Conservation (phyloP, 352 stramenopile species). For the Globisporangium nodosum region DNA sequence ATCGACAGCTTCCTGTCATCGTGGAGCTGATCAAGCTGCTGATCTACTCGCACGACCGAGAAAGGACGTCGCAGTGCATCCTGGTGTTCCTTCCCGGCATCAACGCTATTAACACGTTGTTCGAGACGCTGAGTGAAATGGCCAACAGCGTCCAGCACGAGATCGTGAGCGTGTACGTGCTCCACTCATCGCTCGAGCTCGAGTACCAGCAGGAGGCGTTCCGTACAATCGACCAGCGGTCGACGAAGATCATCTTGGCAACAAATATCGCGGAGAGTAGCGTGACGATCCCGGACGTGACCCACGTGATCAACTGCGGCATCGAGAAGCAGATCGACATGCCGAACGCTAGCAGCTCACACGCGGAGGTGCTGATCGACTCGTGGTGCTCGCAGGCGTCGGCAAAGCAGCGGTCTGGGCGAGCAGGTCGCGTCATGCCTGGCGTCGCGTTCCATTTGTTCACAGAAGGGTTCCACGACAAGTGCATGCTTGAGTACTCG, state of each 20-base stretch:
- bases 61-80: slow-evolving; percentile 65
- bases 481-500: slow-evolving; percentile 76
- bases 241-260: slow-evolving; percentile 92
- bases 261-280: slow-evolving; percentile 97
- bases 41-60: slow-evolving; percentile 35
- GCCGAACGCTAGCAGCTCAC: slow-evolving; percentile 54
- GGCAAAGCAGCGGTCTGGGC: slow-evolving; percentile 75
- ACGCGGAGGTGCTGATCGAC: slow-evolving; percentile 68
- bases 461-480: slow-evolving; percentile 50
- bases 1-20: slow-evolving; percentile 55
- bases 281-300: slow-evolving; percentile 94
- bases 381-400: slow-evolving; percentile 94
- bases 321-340: slow-evolving; percentile 86
- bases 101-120: slow-evolving; percentile 89
- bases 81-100: slow-evolving; percentile 96
- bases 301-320: slow-evolving; percentile 82
- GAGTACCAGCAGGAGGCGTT: slow-evolving; percentile 76
- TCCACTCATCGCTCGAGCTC: slow-evolving; percentile 70
- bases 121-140: slow-evolving; percentile 59
- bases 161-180: slow-evolving; percentile 44
- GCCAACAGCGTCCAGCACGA: slow-evolving; percentile 12
- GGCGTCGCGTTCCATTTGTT: slow-evolving; percentile 91
- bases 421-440: slow-evolving; percentile 91
- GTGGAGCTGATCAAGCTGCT: slow-evolving; percentile 51
- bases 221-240: slow-evolving; percentile 28